Evolutionary conservation across 2,329 filamentous ascomycete species (phyloP).

Genomic region (Arthrocladium fulminans): DNA sequence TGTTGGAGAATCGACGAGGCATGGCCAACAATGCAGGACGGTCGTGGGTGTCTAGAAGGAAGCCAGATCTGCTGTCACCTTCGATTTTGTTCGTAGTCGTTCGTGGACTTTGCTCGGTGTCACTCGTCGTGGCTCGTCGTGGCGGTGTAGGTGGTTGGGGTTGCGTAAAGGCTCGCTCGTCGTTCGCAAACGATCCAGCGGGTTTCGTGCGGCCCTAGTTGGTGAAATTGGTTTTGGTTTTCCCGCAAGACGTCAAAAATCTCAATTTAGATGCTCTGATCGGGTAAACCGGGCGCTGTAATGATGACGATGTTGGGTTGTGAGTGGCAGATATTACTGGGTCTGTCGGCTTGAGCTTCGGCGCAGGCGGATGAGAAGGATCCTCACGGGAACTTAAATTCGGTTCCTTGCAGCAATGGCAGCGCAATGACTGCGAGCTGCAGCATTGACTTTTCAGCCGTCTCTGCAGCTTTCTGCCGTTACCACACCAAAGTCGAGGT

Average conservation of each 20-base stretch:
- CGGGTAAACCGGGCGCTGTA: background rate
- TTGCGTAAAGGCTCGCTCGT: too few species aligned
- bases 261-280: background rate
- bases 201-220: background rate
- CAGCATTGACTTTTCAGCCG: background rate
- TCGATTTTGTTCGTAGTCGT: background rate
- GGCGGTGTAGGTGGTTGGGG: background rate
- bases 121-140: background rate
- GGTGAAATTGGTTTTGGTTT: background rate
- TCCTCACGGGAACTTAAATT: background rate
- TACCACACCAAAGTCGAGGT: background rate
- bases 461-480: background rate
- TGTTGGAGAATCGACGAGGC: constrained; percentile 54
- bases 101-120: background rate
- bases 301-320: constrained; percentile 6
- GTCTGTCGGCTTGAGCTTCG: background rate
- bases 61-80: constrained; percentile 1
- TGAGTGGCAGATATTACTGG: background rate
- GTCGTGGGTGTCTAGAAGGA: background rate
- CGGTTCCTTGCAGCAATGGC: constrained; percentile 1
- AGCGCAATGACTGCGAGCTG: constrained; percentile 5
- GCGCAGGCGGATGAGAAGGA: background rate
- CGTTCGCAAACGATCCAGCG: background rate
- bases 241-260: background rate
- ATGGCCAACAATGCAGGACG: constrained; percentile 36